Evolutionary conservation across 2,329 filamentous ascomycete species (phyloP), one percentile per base, ranked within the genome.

Genomic region (Colletotrichum sp.): DNA sequence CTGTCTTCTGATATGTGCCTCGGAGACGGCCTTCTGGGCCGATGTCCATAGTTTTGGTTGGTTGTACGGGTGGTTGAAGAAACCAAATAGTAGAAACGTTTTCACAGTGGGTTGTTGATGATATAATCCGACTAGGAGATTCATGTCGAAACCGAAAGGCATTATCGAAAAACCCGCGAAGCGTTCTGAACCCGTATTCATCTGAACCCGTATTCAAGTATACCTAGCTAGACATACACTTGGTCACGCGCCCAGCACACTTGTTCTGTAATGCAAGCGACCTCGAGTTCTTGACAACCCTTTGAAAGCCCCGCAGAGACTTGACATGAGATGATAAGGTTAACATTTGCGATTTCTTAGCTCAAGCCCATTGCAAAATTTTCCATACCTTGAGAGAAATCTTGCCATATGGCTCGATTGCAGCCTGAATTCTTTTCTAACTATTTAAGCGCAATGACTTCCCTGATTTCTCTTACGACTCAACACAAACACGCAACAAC

Each of bases 331-430:
- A 21, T 7, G 10, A 13, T 4, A 52, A 52, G 43, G n/a, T 52
- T 52, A 13, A 2, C 10, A 7, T 0, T 4, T 1, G 0, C 43
- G 43, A 21, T 21, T 52, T 52, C n/a, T 52, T 0, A 21, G 43
- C 18, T 21, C n/a, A 52, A 21, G 43, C n/a, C 43, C 43, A 3
- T 52, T 52, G n/a, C n/a, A 13, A 52, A 2, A 52, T 2, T 52
- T 52, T 52, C n/a, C 7, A 52, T 0, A 52, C 43, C 43, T 52
- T 52, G 43, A 24, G 43, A 24, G 43, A 13, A 12, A 2, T 21
- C n/a, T 52, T 52, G 43, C 12, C 43, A 7, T 13, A 13, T 0
- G n/a, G 43, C 6, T 21, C 6, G n/a, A 2, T 21, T 52, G 43
- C 43, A 52, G 12, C 43, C 43, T 24, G 7, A 52, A 21, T 21